Evolutionary conservation across 2,329 filamentous ascomycete genomes (phyloP).

Genomic region (Exophiala oligosperma): DNA sequence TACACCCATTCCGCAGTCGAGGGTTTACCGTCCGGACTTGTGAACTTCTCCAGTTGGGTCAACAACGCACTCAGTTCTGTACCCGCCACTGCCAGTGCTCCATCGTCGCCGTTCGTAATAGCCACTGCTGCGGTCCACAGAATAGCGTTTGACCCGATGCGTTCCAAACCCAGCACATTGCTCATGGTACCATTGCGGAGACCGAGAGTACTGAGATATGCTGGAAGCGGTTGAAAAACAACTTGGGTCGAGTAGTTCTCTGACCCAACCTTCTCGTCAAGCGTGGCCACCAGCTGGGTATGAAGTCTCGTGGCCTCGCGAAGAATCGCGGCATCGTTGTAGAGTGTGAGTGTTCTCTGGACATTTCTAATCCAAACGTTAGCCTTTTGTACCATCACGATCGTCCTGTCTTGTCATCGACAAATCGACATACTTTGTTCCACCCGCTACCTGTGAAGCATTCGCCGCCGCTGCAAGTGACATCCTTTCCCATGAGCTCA

Average conservation of each 20-base stretch:
- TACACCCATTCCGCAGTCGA: constrained; percentile 14
- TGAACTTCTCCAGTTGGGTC: background rate
- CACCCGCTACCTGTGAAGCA: background rate
- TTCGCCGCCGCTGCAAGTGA: too few relatives aligned
- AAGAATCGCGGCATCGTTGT: constrained; percentile 25
- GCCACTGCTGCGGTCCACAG: background rate
- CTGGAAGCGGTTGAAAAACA: constrained; percentile 45
- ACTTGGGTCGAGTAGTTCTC: constrained; percentile 29
- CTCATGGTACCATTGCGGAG: constrained; percentile 37
- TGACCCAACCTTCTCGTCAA: constrained; percentile 14
- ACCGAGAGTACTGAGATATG: constrained; percentile 33
- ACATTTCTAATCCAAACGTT: constrained; percentile 12
- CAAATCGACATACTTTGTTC: background rate
- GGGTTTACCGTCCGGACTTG: background rate
- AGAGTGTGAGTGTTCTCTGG: constrained; percentile 29
- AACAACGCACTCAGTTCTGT: background rate
- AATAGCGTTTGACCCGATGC: constrained; percentile 39
- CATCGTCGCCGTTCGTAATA: background rate
- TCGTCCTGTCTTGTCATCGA: too few relatives aligned
- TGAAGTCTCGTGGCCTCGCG: constrained; percentile 20
- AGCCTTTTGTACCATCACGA: background rate
- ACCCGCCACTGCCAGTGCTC: too few relatives aligned
- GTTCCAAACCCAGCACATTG: constrained; percentile 39
- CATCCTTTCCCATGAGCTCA: too few relatives aligned
- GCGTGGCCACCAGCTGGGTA: constrained; percentile 20